These are phyloP conservation scores for Cadophora malorum DNA, from an alignment of 2,329 filamentous ascomycete species.

Conservation along the genomic window DNA sequence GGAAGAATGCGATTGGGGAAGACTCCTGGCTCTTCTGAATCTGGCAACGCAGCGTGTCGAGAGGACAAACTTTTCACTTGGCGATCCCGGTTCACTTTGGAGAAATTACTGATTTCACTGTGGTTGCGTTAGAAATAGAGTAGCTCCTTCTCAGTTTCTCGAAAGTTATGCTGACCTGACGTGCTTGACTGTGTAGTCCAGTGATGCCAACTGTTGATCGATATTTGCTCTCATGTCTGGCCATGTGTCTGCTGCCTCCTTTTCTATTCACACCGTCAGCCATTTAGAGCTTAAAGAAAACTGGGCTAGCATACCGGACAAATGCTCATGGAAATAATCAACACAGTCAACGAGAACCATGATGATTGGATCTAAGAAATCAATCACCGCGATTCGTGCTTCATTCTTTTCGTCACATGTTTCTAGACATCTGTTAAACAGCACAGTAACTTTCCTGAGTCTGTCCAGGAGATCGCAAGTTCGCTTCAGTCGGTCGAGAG, in stretches of 20 bases:
- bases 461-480: conserved; percentile 26
- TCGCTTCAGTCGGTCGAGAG: conserved; percentile 24
- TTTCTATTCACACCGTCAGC: conserved; percentile 22
- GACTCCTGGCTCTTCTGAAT: conserved; percentile 27
- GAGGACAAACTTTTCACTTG: conserved; percentile 24
- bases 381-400: conserved; percentile 25
- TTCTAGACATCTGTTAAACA: conserved; percentile 32
- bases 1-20: conserved; percentile 30
- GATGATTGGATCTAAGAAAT: conserved; percentile 25
- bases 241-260: conserved; percentile 25
- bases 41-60: conserved; percentile 23
- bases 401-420: conserved; percentile 34
- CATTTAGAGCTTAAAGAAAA: not conserved
- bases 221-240: conserved; percentile 22
- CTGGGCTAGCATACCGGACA: not conserved
- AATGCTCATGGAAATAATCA: conserved; percentile 7
- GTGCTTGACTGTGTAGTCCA: conserved; percentile 32
- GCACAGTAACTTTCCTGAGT: conserved; percentile 26
- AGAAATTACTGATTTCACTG: conserved; percentile 33
- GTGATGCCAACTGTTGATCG: conserved; percentile 21
- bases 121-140: not conserved
- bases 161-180: conserved; percentile 10
- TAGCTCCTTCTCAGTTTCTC: not conserved
- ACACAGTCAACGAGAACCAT: conserved; percentile 17
- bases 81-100: conserved; percentile 30